Evolutionary conservation across 371 early-diverging fungal genomes (phyloP), one percentile per base, ranked within the genome.

Genomic region (Mucor circinelloides): DNA sequence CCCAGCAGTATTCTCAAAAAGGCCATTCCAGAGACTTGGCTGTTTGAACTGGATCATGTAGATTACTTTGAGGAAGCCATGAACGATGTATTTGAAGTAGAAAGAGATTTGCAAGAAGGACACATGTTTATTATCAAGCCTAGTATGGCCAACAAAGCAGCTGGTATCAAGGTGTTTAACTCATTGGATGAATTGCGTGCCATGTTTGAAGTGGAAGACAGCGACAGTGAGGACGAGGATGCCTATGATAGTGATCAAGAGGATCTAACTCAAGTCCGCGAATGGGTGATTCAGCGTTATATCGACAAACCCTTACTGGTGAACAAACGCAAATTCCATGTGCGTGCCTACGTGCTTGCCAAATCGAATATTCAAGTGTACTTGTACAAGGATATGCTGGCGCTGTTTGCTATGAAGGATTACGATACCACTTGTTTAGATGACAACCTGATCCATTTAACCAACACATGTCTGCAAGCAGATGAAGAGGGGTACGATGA

Each of bases 261-360:
- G 23, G 81, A 84, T 54, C 52, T 85, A 31, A 76, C 85, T 10
- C 89, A 89, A 64, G 81, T 90, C 19, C 80, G 89, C 44, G 91
- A 91, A 67, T 91, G 88, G 88, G 91, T 91, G 13, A 83, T 91
- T 19, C 91, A 91, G 65, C 79, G 87, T 3, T 91, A 91, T 67
- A 85, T 91, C 12, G 74, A 82, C 56, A 68, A 77, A 3, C 91
- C 91, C 1, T 62, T 91, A 34, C 69, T 91, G 27, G 73, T 90
- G 27, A 57, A 80, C n/a, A 73, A 82, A 21, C 85, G 89, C 70
- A 91, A 91, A 69, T 91, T 91, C 76, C 91, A 91, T 66, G 80
- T 91, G 7, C 86, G 91, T n/a, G 85, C 85, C 7, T 91, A 91
- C 46, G 88, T 88, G 6, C 66, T 91, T 19, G 89, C 91, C 9